Evolutionary conservation across 225 moss, liverwort and hornwort genomes (phyloP).

Genomic region (Neckera pumila): DNA sequence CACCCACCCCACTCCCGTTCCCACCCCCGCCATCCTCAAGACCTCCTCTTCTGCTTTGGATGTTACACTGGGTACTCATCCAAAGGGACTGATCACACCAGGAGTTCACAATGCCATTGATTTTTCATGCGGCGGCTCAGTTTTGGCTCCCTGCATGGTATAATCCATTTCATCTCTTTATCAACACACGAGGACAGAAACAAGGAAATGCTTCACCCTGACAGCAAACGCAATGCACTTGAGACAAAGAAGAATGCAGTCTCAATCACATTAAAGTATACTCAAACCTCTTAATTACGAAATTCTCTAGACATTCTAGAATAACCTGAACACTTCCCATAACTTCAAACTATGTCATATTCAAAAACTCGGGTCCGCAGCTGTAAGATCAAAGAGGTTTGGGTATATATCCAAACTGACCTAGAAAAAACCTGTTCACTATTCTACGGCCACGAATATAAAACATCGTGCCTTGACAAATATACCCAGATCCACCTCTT

Average conservation of each 20-base stretch:
- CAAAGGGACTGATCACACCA: slow-evolving; percentile 4
- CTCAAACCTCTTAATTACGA: not conserved
- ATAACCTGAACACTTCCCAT: not conserved
- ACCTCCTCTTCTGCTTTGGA: slow-evolving; percentile 1
- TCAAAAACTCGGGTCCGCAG: not conserved
- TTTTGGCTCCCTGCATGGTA: slow-evolving; percentile 7
- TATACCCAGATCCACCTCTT: not conserved
- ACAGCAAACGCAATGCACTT: not conserved
- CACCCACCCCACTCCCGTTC: slow-evolving; percentile 75
- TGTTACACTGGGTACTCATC: slow-evolving; percentile 11
- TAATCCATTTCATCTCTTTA: not conserved
- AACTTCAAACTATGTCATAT: not conserved
- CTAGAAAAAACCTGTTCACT: not conserved
- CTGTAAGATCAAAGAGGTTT: not conserved
- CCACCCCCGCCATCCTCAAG: slow-evolving; percentile 46
- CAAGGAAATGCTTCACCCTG: not conserved
- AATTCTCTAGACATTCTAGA: not conserved
- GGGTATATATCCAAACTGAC: not conserved
- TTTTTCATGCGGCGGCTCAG: not conserved
- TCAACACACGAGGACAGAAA: not conserved
- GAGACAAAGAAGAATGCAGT: not conserved
- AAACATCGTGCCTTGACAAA: not conserved
- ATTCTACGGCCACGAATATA: not conserved
- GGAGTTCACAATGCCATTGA: not conserved
- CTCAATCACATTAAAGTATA: not conserved